phyloP scores from a whole-genome alignment of 208 protist species.

The Blastocrithidia nonstop region DNA sequence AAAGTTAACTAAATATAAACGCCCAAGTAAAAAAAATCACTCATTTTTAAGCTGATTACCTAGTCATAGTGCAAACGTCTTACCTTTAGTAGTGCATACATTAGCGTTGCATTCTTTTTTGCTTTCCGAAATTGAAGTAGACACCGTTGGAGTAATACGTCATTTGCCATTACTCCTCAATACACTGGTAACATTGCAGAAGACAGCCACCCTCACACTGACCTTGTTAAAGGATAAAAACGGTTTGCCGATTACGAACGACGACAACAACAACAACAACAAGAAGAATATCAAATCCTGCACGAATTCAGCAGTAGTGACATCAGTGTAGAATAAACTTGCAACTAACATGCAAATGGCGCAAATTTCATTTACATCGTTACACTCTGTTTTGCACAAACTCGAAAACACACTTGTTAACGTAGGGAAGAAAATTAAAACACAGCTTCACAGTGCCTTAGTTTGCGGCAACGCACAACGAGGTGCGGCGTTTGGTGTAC shows the following conservation, averaged over 20 bases:
- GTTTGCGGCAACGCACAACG: no score
- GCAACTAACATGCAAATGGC: no score
- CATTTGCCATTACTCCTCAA: slow-evolving; percentile 21
- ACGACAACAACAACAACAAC: not conserved
- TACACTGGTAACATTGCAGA: slow-evolving; percentile 35
- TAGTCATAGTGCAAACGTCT: slow-evolving; percentile 21
- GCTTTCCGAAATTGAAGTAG: slow-evolving; percentile 19
- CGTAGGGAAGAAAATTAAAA: no score
- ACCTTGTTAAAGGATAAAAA: slow-evolving; percentile 15
- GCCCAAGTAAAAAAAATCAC: no score
- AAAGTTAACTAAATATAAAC: no score
- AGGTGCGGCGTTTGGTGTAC: no score
- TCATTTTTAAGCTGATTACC: slow-evolving; percentile 46
- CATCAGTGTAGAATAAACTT: no score
- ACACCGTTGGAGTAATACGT: slow-evolving; percentile 9
- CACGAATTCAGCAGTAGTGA: no score
- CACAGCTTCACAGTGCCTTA: no score
- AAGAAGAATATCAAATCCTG: slow-evolving; percentile 3
- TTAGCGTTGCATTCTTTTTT: slow-evolving; percentile 34
- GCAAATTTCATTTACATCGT: no score
- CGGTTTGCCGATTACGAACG: slow-evolving; percentile 6
- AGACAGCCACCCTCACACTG: slow-evolving; percentile 25
- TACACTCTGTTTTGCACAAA: no score
- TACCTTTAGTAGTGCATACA: slow-evolving; percentile 32
- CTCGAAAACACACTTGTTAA: no score